These are phyloP conservation scores for Ophiostoma perfectum DNA, from an alignment of 2,329 filamentous ascomycete species.

Conservation along the genomic window DNA sequence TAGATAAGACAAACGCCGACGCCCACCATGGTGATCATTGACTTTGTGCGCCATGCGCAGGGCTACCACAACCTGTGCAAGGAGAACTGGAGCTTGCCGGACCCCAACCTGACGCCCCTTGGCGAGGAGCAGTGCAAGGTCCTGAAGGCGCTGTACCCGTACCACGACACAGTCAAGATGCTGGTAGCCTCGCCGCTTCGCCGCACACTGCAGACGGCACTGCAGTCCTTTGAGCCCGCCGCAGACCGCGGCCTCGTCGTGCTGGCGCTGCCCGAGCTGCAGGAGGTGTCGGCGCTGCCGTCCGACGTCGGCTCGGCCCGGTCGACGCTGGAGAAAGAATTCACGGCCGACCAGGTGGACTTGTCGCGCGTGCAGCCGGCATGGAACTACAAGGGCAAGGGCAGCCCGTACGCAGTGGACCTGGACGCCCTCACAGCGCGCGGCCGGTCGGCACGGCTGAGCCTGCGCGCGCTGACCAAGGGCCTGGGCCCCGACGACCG, in stretches of 20 bases:
- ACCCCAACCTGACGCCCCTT: constrained; percentile 71
- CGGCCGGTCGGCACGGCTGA: constrained; percentile 55
- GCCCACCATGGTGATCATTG: constrained; percentile 36
- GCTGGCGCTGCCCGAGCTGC: constrained; percentile 65
- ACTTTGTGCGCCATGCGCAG: constrained; percentile 68
- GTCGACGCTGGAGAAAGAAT: constrained; percentile 53
- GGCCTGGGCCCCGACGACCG: constrained; percentile 47
- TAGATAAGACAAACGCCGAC: neutral
- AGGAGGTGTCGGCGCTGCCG: constrained; percentile 69
- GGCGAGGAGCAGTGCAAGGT: constrained; percentile 67
- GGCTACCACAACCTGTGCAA: constrained; percentile 73
- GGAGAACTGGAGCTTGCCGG: constrained; percentile 66
- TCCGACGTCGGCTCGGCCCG: constrained; percentile 68
- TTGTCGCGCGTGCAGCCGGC: constrained; percentile 53
- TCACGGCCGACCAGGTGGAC: constrained; percentile 56
- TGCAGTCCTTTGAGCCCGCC: constrained; percentile 59
- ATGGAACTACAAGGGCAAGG: constrained; percentile 64
- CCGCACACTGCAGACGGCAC: constrained; percentile 73
- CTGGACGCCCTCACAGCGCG: constrained; percentile 53
- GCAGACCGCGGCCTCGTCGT: constrained; percentile 47
- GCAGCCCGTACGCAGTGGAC: constrained; percentile 43
- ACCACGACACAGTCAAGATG: constrained; percentile 59
- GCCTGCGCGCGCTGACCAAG: constrained; percentile 47
- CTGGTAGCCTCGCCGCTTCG: constrained; percentile 75
- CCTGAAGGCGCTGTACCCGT: constrained; percentile 58